phyloP scores from a whole-genome alignment of 768 basidiomycete genomes.

The Pholiota molesta region DNA sequence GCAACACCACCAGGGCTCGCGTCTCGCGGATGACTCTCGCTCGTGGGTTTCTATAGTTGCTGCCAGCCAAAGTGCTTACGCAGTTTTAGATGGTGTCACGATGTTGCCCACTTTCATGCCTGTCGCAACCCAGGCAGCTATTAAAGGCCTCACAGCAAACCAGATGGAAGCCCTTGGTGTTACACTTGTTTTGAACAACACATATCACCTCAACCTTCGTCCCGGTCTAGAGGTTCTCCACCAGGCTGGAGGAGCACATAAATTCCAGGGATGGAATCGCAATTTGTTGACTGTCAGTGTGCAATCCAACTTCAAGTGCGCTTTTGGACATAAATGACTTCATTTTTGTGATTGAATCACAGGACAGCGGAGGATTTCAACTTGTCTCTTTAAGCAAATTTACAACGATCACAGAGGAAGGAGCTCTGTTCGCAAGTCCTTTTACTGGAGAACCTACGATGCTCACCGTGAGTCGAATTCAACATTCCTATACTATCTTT shows the following conservation, averaged over 20 bases:
- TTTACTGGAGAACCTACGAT: slow-evolving; percentile 89
- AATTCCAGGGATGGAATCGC: slow-evolving; percentile 85
- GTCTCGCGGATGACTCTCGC: slow-evolving; percentile 85
- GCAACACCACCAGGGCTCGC: slow-evolving; percentile 79
- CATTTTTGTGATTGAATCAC: background rate
- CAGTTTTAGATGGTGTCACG: slow-evolving; percentile 68
- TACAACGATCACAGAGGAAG: slow-evolving; percentile 85
- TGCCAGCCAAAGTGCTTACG: background rate
- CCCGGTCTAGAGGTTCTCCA: slow-evolving; percentile 77
- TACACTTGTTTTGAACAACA: slow-evolving; percentile 86
- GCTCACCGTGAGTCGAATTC: slow-evolving; percentile 64
- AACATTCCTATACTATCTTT: background rate
- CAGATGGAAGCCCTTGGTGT: slow-evolving; percentile 83
- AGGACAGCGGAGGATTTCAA: slow-evolving; percentile 94
- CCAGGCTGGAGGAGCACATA: slow-evolving; percentile 83
- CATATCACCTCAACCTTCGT: slow-evolving; percentile 87
- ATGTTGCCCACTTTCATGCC: slow-evolving; percentile 93
- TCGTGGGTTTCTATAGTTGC: slow-evolving; percentile 50
- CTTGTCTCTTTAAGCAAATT: slow-evolving; percentile 85
- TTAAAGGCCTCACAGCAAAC: slow-evolving; percentile 87
- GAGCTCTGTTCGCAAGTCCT: slow-evolving; percentile 82
- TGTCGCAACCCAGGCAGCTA: slow-evolving; percentile 89
- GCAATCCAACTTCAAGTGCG: slow-evolving; percentile 3
- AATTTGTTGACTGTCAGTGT: slow-evolving; percentile 79
- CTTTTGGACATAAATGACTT: background rate